These are phyloP conservation scores for Pseudozyma sp. DNA, from an alignment of 1,284 basidiomycete species.

Conservation along the genomic window DNA sequence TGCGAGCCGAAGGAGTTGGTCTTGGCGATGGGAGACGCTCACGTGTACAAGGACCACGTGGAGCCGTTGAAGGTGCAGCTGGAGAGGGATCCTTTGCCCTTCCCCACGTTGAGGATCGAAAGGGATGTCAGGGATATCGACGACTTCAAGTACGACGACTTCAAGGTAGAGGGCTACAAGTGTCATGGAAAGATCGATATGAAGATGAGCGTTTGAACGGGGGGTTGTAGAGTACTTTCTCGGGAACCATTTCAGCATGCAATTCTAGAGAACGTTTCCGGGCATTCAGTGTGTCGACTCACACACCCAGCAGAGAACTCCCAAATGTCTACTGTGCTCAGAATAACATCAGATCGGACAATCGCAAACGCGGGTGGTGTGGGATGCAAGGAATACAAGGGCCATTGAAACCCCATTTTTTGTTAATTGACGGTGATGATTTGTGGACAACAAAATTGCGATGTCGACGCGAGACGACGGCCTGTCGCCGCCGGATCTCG, in stretches of 20 bases:
- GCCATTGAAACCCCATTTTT: slow-evolving; percentile 21
- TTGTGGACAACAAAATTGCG: neutral
- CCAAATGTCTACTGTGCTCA: too few species aligned
- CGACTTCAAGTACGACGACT: slow-evolving; percentile 82
- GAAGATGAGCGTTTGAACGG: slow-evolving; percentile 90
- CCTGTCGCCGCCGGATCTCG: neutral
- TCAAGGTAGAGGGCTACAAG: slow-evolving; percentile 86
- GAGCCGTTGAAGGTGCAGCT: slow-evolving; percentile 85
- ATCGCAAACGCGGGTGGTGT: slow-evolving; percentile 1
- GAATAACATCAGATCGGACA: neutral
- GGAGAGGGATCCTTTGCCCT: slow-evolving; percentile 79
- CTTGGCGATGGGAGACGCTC: slow-evolving; percentile 92
- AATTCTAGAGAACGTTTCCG: neutral
- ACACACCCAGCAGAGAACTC: too few species aligned
- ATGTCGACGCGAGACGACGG: neutral
- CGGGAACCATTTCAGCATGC: neutral
- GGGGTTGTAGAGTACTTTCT: too few species aligned
- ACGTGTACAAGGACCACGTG: slow-evolving; percentile 93
- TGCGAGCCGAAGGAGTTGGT: slow-evolving; percentile 88
- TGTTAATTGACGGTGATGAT: slow-evolving; percentile 8
- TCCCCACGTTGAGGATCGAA: slow-evolving; percentile 83
- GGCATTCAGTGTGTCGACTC: too few species aligned
- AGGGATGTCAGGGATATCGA: slow-evolving; percentile 79
- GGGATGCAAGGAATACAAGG: slow-evolving; percentile 18
- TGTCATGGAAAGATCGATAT: slow-evolving; percentile 88